Evolutionary conservation across 345 rosid genomes (phyloP).

Genomic region (Excoecaria cochinchinensis): DNA sequence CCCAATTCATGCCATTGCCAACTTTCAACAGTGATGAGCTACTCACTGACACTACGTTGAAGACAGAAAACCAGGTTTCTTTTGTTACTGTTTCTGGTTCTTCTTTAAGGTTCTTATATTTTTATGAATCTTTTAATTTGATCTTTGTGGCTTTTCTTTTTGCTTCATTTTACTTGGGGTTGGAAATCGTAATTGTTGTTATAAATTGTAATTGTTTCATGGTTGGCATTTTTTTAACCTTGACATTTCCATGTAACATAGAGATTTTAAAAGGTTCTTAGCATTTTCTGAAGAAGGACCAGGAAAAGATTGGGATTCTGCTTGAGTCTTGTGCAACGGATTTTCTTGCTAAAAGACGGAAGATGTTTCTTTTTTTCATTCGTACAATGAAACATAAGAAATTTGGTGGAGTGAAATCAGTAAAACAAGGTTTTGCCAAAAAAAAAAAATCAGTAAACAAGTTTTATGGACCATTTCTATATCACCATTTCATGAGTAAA

Average conservation of each 20-base stretch:
- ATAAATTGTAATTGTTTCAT: neutral
- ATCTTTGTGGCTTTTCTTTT: neutral
- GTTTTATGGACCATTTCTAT: neutral
- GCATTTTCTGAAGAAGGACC: neutral
- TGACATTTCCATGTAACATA: no score
- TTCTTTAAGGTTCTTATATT: neutral
- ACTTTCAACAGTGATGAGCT: conserved; percentile 37
- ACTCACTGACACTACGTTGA: conserved; percentile 26
- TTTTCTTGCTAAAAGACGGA: neutral
- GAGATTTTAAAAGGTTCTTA: neutral
- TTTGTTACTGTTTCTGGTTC: neutral
- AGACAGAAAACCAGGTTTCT: conserved; percentile 41
- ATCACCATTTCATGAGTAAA: neutral
- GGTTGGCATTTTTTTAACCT: no score
- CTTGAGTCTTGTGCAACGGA: neutral
- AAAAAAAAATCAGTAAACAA: neutral
- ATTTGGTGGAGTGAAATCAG: no score
- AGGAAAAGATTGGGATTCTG: neutral
- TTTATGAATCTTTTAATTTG: neutral
- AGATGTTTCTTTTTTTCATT: neutral
- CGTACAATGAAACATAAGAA: neutral
- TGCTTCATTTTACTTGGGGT: neutral
- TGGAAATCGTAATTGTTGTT: neutral
- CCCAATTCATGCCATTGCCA: conserved; percentile 27
- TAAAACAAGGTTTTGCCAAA: no score